These are phyloP conservation scores for Fusarium graminum DNA, from an alignment of 2,329 filamentous ascomycete genomes.

Conservation along the genomic window DNA sequence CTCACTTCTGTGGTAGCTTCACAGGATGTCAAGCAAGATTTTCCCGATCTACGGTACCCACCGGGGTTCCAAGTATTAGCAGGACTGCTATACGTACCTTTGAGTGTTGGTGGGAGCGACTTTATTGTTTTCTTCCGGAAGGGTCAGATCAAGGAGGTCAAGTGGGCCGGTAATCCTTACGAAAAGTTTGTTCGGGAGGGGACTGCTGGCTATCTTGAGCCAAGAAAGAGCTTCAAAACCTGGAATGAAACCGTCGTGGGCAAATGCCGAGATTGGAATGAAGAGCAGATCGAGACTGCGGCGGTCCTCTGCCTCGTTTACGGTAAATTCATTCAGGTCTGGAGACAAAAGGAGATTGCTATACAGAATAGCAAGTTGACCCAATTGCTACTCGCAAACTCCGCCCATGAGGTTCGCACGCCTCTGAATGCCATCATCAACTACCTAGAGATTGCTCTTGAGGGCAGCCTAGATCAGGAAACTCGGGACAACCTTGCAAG, in stretches of 20 bases:
- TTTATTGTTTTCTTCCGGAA: slow-evolving; percentile 94
- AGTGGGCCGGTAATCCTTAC: slow-evolving; percentile 89
- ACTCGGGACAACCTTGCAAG: slow-evolving; percentile 86
- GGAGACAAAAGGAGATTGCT: slow-evolving; percentile 89
- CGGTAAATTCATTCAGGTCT: slow-evolving; percentile 90
- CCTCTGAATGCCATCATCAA: slow-evolving; percentile 95
- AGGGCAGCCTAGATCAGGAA: slow-evolving; percentile 82
- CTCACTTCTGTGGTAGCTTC: slow-evolving; percentile 82
- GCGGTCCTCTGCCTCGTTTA: slow-evolving; percentile 90
- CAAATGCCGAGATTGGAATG: slow-evolving; percentile 88
- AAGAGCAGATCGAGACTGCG: slow-evolving; percentile 89
- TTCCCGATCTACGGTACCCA: slow-evolving; percentile 82
- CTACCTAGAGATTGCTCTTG: slow-evolving; percentile 90
- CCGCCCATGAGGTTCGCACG: slow-evolving; percentile 90
- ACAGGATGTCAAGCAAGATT: slow-evolving; percentile 80
- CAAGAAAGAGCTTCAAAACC: slow-evolving; percentile 80
- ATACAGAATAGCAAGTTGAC: slow-evolving; percentile 86
- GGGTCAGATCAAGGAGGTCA: slow-evolving; percentile 80
- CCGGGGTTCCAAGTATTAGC: slow-evolving; percentile 85
- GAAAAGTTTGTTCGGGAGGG: slow-evolving; percentile 81
- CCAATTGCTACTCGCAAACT: slow-evolving; percentile 83
- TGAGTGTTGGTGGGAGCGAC: slow-evolving; percentile 80
- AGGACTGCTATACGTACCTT: slow-evolving; percentile 83
- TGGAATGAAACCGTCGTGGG: slow-evolving; percentile 87
- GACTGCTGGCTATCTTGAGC: slow-evolving; percentile 80